Percentiles rank a stretch among this genome's conserved stretches.
Conservation (phyloP, 768 basidiomycete species). For the Roridomyces roridus region DNA sequence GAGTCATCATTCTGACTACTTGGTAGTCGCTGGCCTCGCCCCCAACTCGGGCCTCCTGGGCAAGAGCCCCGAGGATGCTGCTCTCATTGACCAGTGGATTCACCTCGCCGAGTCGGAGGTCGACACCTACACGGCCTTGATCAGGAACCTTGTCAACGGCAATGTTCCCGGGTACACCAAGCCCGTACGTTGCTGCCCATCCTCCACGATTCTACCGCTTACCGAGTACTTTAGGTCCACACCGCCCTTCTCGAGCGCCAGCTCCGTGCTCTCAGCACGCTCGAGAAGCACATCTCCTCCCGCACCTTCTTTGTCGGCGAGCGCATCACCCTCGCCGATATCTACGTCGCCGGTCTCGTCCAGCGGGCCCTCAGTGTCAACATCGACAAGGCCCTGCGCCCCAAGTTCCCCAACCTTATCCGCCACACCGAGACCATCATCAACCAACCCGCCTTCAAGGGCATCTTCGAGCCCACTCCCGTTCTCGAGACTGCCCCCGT, state of each 20-base stretch:
- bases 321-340: slow-evolving; percentile 93
- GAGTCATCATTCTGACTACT: slow-evolving; percentile 19
- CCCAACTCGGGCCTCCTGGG: slow-evolving; percentile 86
- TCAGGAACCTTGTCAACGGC: slow-evolving; percentile 52
- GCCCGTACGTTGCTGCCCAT: slow-evolving; percentile 54
- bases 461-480: slow-evolving; percentile 62
- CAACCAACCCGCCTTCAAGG: slow-evolving; percentile 81
- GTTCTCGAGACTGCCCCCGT: slow-evolving; percentile 75
- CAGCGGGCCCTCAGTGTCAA: slow-evolving; percentile 57
- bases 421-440: slow-evolving; percentile 88
- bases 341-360: slow-evolving; percentile 68
- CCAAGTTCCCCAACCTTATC: slow-evolving; percentile 75
- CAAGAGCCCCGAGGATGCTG: slow-evolving; percentile 63
- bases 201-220: background rate
- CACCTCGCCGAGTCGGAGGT: slow-evolving; percentile 78
- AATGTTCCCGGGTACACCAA: slow-evolving; percentile 77
- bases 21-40: slow-evolving; percentile 73
- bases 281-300: slow-evolving; percentile 76
- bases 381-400: slow-evolving; percentile 70
- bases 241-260: slow-evolving; percentile 58
- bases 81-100: slow-evolving; percentile 86
- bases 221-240: slow-evolving; percentile 56
- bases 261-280: slow-evolving; percentile 61
- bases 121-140: slow-evolving; percentile 39
- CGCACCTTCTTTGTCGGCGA: slow-evolving; percentile 93